Conservation (phyloP, 2,329 filamentous ascomycete species). For the Fusarium floridanum region DNA sequence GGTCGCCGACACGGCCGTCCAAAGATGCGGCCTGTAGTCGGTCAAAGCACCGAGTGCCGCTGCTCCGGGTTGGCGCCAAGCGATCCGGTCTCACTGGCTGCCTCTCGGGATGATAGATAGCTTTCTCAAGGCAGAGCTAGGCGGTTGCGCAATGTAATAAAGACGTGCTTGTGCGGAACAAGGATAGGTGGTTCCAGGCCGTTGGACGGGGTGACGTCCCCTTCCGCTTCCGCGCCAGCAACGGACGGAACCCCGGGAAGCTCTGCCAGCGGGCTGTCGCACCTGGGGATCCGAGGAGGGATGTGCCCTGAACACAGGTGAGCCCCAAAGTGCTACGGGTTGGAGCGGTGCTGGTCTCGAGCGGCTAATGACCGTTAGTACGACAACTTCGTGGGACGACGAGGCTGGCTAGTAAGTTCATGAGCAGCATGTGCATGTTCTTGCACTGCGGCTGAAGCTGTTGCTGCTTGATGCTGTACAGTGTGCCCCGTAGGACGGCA, state of each 20-base stretch:
- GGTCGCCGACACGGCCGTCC: background rate
- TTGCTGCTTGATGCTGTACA: constrained; percentile 10
- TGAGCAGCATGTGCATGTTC: background rate
- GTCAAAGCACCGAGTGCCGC: background rate
- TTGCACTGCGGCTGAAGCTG: background rate
- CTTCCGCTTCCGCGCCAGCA: constrained; percentile 13
- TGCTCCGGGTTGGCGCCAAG: background rate
- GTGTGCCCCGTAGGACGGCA: background rate
- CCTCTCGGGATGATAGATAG: background rate
- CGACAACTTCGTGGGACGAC: background rate
- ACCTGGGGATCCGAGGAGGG: constrained; percentile 8
- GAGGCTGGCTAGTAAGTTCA: background rate
- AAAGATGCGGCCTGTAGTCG: background rate
- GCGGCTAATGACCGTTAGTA: background rate
- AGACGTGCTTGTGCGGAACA: constrained; percentile 1
- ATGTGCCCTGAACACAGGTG: constrained; percentile 2
- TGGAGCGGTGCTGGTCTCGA: constrained; percentile 2
- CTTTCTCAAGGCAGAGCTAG: background rate
- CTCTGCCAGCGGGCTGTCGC: constrained; percentile 3
- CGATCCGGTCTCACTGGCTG: background rate
- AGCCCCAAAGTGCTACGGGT: background rate
- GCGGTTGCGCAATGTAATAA: constrained; percentile 6
- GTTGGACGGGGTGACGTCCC: constrained; percentile 13
- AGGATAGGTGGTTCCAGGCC: constrained; percentile 9
- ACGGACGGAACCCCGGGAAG: constrained; percentile 3